Evolutionary conservation across 2,329 filamentous ascomycete genomes (phyloP), one percentile per base, ranked within the genome.

Genomic region (Teratosphaeria epicoccoides): DNA sequence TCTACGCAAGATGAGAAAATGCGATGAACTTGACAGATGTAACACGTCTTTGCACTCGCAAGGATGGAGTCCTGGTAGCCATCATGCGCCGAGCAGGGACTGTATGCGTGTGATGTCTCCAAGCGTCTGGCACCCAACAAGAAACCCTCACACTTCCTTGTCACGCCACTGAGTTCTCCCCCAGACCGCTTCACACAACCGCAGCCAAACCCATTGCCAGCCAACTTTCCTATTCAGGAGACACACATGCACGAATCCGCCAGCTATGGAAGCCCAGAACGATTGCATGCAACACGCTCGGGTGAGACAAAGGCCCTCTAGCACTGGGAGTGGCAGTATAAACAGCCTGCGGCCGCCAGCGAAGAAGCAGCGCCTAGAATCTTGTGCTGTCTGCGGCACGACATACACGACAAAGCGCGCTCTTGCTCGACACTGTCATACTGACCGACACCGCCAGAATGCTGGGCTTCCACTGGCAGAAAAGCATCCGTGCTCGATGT

Each of bases 381-480:
- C 37, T 10, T 60, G 58, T 29, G 49, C 51, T 22, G 49, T 52
- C 11, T 60, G 58, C 40, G 51, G 54, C 37, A 60, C 49, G 25
- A 54, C 53, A 2, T 63, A 62, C 47, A 63, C 61, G 5, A 58
- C 61, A 51, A 61, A 61, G 49, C 54, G 61, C 23, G 60, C 61
- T 0, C 51, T 62, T 22, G 60, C 60, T 9, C 55, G 61, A 25
- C 61, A 63, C 49, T 55, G 56, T 40, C 59, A 63, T 43, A 59
- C 59, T 14, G 59, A 61, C 22, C 56, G 55, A 43, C 61, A 63
- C 49, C 57, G 57, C 1, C 53, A 55, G 46, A 57, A 57, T 46
- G 49, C 59, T 2, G 60, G 60, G 2, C 53, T 61, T 14, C 57
- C 58, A 28, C 57, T 56, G 6, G 53, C 59, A 25, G 58, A 56